Percentiles rank a stretch among this genome's conserved stretches.
phyloP scores from a whole-genome alignment of 225 moss, liverwort and hornwort genomes.

The Lunularia cruciata region DNA sequence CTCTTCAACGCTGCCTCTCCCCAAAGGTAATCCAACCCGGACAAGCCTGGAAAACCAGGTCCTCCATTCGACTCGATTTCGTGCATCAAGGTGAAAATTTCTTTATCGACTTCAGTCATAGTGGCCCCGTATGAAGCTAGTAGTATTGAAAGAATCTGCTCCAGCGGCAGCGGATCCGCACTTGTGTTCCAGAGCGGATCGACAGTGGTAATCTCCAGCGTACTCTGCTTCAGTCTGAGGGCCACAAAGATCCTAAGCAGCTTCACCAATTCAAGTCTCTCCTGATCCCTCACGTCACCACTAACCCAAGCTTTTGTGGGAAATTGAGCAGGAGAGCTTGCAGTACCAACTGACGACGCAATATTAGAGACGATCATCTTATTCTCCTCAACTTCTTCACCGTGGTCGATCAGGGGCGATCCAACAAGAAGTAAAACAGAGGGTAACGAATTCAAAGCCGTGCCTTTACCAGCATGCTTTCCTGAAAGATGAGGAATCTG shows the following conservation, averaged over 20 bases:
- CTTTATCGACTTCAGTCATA: conserved; percentile 57
- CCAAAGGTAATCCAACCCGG: conserved; percentile 88
- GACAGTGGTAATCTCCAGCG: conserved; percentile 24
- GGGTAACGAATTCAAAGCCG: conserved; percentile 73
- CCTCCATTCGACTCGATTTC: conserved; percentile 76
- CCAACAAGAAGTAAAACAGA: conserved; percentile 76
- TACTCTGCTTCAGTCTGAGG: conserved; percentile 58
- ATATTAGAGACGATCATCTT: neutral
- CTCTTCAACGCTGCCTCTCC: conserved; percentile 89
- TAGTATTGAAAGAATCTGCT: conserved; percentile 72
- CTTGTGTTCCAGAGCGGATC: conserved; percentile 36
- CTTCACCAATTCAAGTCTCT: conserved; percentile 66
- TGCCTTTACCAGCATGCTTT: conserved; percentile 76
- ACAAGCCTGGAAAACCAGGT: conserved; percentile 58
- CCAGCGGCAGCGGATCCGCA: conserved; percentile 36
- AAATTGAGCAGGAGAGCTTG: neutral
- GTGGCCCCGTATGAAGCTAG: conserved; percentile 89
- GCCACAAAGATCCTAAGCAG: conserved; percentile 65
- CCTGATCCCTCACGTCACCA: conserved; percentile 16
- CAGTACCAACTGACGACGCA: neutral
- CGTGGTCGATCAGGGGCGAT: conserved; percentile 41
- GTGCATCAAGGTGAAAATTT: conserved; percentile 72
- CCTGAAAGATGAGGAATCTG: conserved; percentile 61
- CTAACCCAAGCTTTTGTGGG: neutral
- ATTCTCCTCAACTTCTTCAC: neutral